A percentile compares a stretch with the other conserved stretches of the same genome.
Evolutionary conservation across 805 yeast genomes (phyloP).

Genomic region (Lipomyces spencermartinsiae): DNA sequence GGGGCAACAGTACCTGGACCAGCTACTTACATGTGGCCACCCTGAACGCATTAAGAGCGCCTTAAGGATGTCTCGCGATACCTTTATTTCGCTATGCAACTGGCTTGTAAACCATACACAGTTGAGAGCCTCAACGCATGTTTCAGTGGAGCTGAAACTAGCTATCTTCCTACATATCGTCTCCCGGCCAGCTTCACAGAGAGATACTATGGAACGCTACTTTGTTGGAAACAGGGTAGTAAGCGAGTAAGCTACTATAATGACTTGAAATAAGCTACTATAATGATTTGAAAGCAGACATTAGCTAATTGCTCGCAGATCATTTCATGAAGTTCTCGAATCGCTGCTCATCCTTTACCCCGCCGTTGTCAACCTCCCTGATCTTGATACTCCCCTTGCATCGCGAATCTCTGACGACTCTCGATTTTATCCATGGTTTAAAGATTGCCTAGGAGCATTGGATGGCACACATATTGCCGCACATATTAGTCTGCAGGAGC

Average conservation of each 20-base stretch:
- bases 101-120: not conserved
- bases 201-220: not conserved
- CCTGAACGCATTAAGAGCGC: no score
- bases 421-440: no score
- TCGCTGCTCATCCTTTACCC: not conserved
- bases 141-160: conserved; percentile 9
- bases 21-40: conserved; percentile 2
- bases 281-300: not conserved
- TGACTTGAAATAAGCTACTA: no score
- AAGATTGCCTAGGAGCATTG: no score
- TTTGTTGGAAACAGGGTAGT: not conserved
- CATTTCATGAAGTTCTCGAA: not conserved
- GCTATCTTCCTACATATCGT: conserved; percentile 4
- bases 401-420: no score
- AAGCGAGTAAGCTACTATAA: conserved; percentile 3
- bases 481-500: no score
- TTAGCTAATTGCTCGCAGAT: not conserved
- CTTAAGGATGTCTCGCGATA: no score
- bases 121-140: not conserved
- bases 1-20: conserved; percentile 4
- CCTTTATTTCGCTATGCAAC: not conserved
- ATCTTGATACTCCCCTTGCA: no score
- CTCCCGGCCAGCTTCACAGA: conserved; percentile 6
- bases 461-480: no score
- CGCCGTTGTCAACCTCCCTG: conserved; percentile 1